These are phyloP conservation scores for Hypoxylon crocopeplum DNA, from an alignment of 495 filamentous ascomycete species.

Conservation along the genomic window DNA sequence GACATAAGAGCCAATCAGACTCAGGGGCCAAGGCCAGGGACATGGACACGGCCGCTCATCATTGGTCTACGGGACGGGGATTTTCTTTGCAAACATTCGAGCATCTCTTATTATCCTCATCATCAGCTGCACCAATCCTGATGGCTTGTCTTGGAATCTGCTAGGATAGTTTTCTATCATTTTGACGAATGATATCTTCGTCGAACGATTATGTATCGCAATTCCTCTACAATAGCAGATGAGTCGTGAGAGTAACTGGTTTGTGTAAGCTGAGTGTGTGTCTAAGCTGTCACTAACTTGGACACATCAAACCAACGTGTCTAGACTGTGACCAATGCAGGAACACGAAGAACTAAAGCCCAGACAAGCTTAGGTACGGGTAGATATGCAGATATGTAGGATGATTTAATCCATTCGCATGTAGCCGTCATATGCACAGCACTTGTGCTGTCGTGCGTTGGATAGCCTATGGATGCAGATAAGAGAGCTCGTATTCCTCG, in stretches of 20 bases:
- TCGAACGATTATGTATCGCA: too few species aligned
- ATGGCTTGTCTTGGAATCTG: conserved; percentile 5
- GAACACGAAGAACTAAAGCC: conserved; percentile 33
- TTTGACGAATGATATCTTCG: too few species aligned
- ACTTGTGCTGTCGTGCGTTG: conserved; percentile 11
- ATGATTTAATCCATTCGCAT: conserved; percentile 1
- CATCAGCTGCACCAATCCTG: conserved; percentile 19
- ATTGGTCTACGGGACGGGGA: conserved; percentile 31
- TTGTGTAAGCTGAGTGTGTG: too few species aligned
- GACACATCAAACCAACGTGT: conserved; percentile 6
- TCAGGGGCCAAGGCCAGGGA: conserved; percentile 9
- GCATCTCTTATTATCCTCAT: conserved; percentile 16
- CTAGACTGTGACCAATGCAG: conserved; percentile 28
- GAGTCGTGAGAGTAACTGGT: too few species aligned
- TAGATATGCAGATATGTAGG: not conserved
- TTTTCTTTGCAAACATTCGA: conserved; percentile 35
- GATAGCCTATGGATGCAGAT: conserved; percentile 20
- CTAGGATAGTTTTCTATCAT: too few species aligned
- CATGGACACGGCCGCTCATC: conserved; percentile 7
- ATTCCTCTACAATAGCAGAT: not conserved
- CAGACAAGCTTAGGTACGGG: conserved; percentile 18
- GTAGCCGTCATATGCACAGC: conserved; percentile 24
- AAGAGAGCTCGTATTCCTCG: conserved; percentile 30
- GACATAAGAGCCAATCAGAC: conserved; percentile 25
- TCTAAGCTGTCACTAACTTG: not conserved